phyloP scores from a whole-genome alignment of 352 stramenopile genomes.

The Phytopythium vexans region DNA sequence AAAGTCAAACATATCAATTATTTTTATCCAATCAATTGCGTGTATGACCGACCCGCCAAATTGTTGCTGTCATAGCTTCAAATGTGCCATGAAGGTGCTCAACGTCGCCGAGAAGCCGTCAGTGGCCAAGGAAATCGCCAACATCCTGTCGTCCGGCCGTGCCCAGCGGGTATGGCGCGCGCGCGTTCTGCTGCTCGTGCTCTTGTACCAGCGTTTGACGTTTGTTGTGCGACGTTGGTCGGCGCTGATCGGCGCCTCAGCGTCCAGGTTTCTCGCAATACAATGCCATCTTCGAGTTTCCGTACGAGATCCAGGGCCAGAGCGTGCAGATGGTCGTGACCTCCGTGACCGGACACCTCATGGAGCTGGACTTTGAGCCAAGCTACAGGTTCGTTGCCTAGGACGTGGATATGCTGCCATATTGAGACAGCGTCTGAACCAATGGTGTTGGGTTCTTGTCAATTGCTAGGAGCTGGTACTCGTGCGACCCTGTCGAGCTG shows the following conservation, averaged over 20 bases:
- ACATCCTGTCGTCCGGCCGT: slow-evolving; percentile 86
- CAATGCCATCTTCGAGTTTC: slow-evolving; percentile 92
- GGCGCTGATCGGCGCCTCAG: slow-evolving; percentile 18
- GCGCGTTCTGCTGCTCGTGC: not conserved
- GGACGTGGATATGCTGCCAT: not conserved
- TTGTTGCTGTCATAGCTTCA: slow-evolving; percentile 15
- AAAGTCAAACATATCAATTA: not conserved
- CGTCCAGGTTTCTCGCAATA: slow-evolving; percentile 76
- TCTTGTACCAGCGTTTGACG: not conserved
- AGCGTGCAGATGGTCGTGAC: slow-evolving; percentile 92
- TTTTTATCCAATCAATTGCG: slow-evolving; percentile 17
- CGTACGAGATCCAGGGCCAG: slow-evolving; percentile 80
- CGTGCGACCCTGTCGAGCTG: slow-evolving; percentile 92
- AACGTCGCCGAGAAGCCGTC: slow-evolving; percentile 99
- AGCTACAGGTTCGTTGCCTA: slow-evolving; percentile 45
- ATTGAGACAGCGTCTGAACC: slow-evolving; percentile 62
- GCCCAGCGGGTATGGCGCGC: slow-evolving; percentile 47
- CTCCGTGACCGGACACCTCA: slow-evolving; percentile 98
- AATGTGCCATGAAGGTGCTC: slow-evolving; percentile 75
- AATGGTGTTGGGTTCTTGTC: not conserved
- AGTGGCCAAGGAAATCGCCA: slow-evolving; percentile 96
- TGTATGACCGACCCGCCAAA: not conserved
- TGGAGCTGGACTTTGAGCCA: slow-evolving; percentile 94
- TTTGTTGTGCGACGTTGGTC: not conserved
- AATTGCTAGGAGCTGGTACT: slow-evolving; percentile 89